Evolutionary conservation across 305 asterid species (phyloP).

Genomic region (Solanum aculeatissimum): DNA sequence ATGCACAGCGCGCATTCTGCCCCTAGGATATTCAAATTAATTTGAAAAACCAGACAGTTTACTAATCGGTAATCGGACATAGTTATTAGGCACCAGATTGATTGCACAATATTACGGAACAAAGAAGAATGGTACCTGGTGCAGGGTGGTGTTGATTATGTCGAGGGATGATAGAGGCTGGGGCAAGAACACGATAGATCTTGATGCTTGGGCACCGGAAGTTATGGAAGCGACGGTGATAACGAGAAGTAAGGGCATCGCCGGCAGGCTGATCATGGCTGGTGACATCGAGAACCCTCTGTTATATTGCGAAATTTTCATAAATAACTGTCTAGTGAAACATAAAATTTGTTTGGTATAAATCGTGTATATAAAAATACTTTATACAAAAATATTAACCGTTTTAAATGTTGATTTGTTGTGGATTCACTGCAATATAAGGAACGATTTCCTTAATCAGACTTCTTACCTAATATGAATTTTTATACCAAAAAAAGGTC

Average conservation of each 20-base stretch:
- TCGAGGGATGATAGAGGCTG: neutral
- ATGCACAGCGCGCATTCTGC: slow-evolving; percentile 50
- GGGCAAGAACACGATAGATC: neutral
- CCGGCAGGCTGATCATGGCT: neutral
- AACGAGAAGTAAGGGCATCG: neutral
- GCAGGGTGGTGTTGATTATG: neutral
- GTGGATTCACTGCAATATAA: too few species aligned
- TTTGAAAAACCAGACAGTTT: neutral
- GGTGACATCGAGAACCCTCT: neutral
- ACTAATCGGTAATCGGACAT: too few species aligned
- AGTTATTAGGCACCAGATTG: too few species aligned
- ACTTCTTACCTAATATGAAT: too few species aligned
- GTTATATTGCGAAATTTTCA: too few species aligned
- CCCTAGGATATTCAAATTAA: neutral
- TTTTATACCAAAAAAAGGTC: too few species aligned
- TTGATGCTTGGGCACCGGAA: neutral
- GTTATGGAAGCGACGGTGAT: neutral
- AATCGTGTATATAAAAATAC: too few species aligned
- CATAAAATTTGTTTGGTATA: too few species aligned
- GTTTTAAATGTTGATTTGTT: too few species aligned
- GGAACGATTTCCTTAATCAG: too few species aligned
- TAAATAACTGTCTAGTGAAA: too few species aligned
- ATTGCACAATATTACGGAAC: neutral
- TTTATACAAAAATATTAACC: too few species aligned
- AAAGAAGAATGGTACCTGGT: neutral